Base-by-base conservation (phyloP, 352 stramenopile genomes). In the Globisporangium solare region DNA sequence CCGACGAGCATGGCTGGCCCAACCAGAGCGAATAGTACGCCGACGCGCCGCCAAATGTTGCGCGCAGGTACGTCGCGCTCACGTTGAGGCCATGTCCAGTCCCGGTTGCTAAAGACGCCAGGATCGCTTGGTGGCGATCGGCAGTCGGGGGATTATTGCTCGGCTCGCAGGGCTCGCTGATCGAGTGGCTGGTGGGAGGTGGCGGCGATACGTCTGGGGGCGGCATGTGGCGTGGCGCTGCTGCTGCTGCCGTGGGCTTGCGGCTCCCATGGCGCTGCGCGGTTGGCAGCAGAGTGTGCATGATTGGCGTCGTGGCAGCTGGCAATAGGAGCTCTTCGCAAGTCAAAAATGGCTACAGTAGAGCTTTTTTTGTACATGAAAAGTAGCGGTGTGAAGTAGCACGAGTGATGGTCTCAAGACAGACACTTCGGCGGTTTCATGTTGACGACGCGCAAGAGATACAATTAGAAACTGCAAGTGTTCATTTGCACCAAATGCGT, bases 1-100 rank as follows among this genome's bases (percentile, higher is more conserved):
- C 70, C 15, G 82, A 89, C 21, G 68, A 54, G 60, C 82, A 92
- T n/a, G 58, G 42, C 56, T 85, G 64, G 8, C 67, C 65, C 21
- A 92, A 66, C n/a, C 65, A 66, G 5, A 92, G 61, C 31, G 79
- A 76, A 56, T 92, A 92, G 50, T 66, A 72, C 51, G 75, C 66
- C 6, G 81, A 63, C 11, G 75, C 60, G 15, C 79, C 82, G n/a
- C 79, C 82, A 49, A 86, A 89, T 4, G 64, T 71, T 11, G 68
- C 66, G 13, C 66, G 74, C 20, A 89, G 66, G 62, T 83, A 86
- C 40, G 68, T 64, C 4, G 76, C 58, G 49, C 73, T 85, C 43
- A 87, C 63, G 10, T 54, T 39, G 21, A 63, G 27, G 0, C 57
- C 57, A 43, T 31, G 31, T 20, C 57, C 50, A 41, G 37, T 54